Conservation (phyloP, 257 asterid species). For the Solanum phureja region DNA sequence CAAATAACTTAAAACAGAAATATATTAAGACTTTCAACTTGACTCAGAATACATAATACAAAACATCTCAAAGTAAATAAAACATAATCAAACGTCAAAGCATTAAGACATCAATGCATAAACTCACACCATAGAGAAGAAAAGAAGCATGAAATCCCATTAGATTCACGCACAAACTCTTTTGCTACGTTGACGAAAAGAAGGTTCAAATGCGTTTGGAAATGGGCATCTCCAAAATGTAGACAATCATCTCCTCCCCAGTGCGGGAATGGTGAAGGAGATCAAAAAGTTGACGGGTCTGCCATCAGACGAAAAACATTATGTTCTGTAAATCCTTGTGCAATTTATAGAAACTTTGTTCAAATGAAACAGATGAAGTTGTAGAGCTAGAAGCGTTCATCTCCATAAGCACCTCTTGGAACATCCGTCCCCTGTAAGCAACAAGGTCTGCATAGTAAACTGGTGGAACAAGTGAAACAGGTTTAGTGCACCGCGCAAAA, state of each 20-base stretch:
- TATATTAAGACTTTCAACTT: too few species aligned
- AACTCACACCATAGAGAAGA: not conserved
- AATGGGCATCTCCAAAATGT: not conserved
- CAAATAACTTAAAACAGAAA: not conserved
- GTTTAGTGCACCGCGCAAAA: slow-evolving; percentile 55
- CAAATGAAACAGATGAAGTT: too few species aligned
- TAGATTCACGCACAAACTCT: slow-evolving; percentile 55
- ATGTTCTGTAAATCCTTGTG: too few species aligned
- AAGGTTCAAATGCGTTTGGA: slow-evolving; percentile 26
- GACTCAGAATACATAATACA: not conserved
- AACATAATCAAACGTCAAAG: not conserved
- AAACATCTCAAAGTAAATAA: not conserved
- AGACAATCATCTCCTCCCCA: not conserved
- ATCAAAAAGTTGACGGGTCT: too few species aligned
- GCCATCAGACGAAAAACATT: too few species aligned
- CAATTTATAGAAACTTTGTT: too few species aligned
- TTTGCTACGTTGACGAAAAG: not conserved
- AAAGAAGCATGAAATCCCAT: slow-evolving; percentile 11
- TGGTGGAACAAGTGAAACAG: slow-evolving; percentile 72
- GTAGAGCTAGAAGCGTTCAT: too few species aligned
- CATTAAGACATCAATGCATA: not conserved
- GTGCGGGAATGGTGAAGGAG: not conserved
- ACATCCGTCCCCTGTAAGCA: too few species aligned
- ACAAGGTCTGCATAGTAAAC: slow-evolving; percentile 71
- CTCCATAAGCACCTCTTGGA: too few species aligned